These are phyloP conservation scores for Chytriomyces sp. DNA, from an alignment of 192 early-diverging fungal species.

Conservation along the genomic window DNA sequence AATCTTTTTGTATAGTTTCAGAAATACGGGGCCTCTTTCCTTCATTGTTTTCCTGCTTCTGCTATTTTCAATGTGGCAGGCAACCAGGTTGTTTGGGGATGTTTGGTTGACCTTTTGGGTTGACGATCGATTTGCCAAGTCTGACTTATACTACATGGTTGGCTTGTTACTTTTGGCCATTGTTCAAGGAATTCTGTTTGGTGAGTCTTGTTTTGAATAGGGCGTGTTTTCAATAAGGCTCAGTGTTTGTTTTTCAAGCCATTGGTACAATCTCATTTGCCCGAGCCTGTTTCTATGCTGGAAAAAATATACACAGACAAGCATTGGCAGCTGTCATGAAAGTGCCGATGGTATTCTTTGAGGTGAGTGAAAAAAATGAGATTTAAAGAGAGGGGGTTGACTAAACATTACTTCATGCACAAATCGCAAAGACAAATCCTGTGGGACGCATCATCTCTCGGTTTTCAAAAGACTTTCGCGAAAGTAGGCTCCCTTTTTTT, in stretches of 20 bases:
- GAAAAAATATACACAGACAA: neutral
- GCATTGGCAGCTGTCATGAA: constrained; percentile 42
- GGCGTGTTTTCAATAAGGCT: neutral
- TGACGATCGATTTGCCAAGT: neutral
- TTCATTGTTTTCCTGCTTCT: neutral
- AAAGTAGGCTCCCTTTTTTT: constrained; percentile 51
- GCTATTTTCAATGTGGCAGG: constrained; percentile 9
- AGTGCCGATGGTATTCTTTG: constrained; percentile 77
- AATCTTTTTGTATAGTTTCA: neutral
- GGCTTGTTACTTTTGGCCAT: neutral
- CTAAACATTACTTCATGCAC: constrained; percentile 52
- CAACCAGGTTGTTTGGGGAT: neutral
- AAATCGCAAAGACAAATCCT: constrained; percentile 57
- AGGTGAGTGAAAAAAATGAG: constrained; percentile 6
- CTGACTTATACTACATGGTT: neutral
- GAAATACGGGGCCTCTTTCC: constrained; percentile 7
- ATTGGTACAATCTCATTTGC: neutral
- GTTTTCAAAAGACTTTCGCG: constrained; percentile 69
- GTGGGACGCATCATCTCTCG: constrained; percentile 72
- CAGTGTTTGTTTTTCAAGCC: neutral
- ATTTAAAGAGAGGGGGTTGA: too few species aligned
- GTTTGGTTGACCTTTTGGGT: constrained; percentile 28
- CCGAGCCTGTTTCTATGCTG: neutral
- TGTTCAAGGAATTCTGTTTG: neutral
- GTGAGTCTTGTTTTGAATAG: neutral